Base-by-base conservation (phyloP, 1,284 basidiomycete genomes). In the Ceratobasidium sp. region DNA sequence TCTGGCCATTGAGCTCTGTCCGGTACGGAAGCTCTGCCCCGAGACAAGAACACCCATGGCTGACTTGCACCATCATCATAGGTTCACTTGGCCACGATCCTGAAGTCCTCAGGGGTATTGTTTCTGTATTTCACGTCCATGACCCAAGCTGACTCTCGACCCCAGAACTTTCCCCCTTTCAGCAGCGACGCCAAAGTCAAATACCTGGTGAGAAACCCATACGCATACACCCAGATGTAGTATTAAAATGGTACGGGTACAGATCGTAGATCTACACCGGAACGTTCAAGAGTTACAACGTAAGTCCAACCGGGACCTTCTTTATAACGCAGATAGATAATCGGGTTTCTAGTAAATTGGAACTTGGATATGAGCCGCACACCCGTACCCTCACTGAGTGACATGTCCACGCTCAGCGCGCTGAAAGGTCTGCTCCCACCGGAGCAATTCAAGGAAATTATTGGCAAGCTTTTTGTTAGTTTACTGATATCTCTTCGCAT, bases 91-190 rank as follows among this genome's bases (percentile, higher is more conserved):
- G 37, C 22, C 2, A 56, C 65, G 14, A 41, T 69, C 24, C 31
- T 56, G 11, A 69, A 43, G 37, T 27, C 41, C 2, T 69, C 51
- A 43, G 65, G 65, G 9, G 51, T 69, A 54, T 56, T 2, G 14
- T 66, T 5, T 24, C 19, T 53, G 14, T 19, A 16, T n/a, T 58
- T 5, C 11, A 19, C 37, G 2, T 64, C n/a, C 8, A 24, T 62
- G 13, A 13, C 27, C 27, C 34, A 37, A 69, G 14, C 41, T 66
- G 43, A 48, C 37, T 19, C 46, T 34, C 34, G 24, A 8, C 49
- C 27, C 22, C 24, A 61, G 58, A 63, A 73, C 24, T 61, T 53
- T 56, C 65, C 51, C 13, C 51, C 65, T 56, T 69, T 58, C 34
- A 51, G 37, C 9, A 53, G 65, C 19, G 19, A 31, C 41, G 53